These are phyloP conservation scores for Puccinellia tenuiflora DNA, from an alignment of 176 grass and related monocot species.

Conservation along the genomic window DNA sequence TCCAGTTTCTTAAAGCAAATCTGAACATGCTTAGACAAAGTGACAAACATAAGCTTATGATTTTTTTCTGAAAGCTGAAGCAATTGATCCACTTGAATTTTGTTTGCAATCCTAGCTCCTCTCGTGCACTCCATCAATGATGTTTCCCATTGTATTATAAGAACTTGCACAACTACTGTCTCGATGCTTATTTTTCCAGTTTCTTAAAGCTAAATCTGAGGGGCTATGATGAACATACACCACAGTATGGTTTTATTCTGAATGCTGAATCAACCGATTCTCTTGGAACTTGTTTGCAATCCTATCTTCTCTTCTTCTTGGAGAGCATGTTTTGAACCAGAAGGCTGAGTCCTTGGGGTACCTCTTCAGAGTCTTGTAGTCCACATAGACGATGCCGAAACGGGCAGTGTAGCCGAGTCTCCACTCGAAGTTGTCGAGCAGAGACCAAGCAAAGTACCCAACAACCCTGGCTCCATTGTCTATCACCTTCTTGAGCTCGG, in stretches of 20 bases:
- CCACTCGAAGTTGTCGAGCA: slow-evolving; percentile 97
- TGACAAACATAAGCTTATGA: neutral
- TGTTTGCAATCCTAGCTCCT: neutral
- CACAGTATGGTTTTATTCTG: neutral
- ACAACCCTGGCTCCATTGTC: slow-evolving; percentile 57
- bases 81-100: neutral
- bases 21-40: neutral
- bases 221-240: neutral
- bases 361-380: slow-evolving; percentile 59
- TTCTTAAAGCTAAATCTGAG: slow-evolving; percentile 11
- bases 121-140: neutral
- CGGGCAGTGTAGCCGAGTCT: slow-evolving; percentile 80
- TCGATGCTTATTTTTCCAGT: neutral
- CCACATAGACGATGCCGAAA: slow-evolving; percentile 74
- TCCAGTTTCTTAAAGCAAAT: slow-evolving; percentile 10
- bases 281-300: neutral
- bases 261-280: neutral
- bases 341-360: slow-evolving; percentile 92
- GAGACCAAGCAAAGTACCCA: slow-evolving; percentile 84
- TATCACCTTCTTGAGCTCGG: no score
- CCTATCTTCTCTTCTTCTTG: slow-evolving; percentile 28
- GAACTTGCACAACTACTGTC: neutral
- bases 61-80: neutral
- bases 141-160: neutral
- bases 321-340: slow-evolving; percentile 77